These are phyloP conservation scores for Umbelopsis ramanniana DNA, from an alignment of 192 early-diverging fungal genomes.

Conservation along the genomic window DNA sequence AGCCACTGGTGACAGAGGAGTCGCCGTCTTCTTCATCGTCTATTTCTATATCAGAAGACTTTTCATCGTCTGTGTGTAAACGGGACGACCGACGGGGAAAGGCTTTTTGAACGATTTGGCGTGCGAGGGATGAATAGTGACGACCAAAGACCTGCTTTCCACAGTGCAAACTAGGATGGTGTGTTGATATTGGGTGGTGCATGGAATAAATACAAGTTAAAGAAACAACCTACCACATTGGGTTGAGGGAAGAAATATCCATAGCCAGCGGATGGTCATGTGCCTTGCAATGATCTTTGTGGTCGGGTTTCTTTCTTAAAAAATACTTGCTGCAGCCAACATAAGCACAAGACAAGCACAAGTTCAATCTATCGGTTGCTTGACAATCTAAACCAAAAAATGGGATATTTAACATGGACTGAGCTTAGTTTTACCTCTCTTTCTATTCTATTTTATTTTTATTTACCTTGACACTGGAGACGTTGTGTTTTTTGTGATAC, in stretches of 20 bases:
- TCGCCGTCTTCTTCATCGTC: slow-evolving; percentile 6
- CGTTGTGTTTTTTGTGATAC: slow-evolving; percentile 12
- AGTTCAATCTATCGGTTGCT: slow-evolving; percentile 9
- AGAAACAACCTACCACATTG: slow-evolving; percentile 20
- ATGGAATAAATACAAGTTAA: background rate
- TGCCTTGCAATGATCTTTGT: slow-evolving; percentile 9
- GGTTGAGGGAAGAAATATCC: slow-evolving; percentile 19
- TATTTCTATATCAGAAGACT: slow-evolving; percentile 21
- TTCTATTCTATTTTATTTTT: background rate
- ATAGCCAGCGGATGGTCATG: slow-evolving; percentile 16
- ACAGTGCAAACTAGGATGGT: slow-evolving; percentile 22
- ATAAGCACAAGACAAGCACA: slow-evolving; percentile 18
- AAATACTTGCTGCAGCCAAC: slow-evolving; percentile 10
- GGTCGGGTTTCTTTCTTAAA: slow-evolving; percentile 1
- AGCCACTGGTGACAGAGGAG: slow-evolving; percentile 6
- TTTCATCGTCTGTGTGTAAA: slow-evolving; percentile 3
- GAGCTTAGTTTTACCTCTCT: background rate
- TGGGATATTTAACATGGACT: background rate
- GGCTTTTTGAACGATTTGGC: slow-evolving; percentile 10
- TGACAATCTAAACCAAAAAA: background rate
- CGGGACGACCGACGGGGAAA: slow-evolving; percentile 14
- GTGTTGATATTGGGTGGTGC: background rate
- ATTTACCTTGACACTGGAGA: slow-evolving; percentile 16
- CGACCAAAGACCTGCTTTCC: slow-evolving; percentile 17
- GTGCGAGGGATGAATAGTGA: slow-evolving; percentile 17